Percentiles rank a stretch among this genome's conserved stretches.
These are phyloP conservation scores for Fraxinus platypoda DNA, from an alignment of 305 asterid genomes.

Conservation along the genomic window DNA sequence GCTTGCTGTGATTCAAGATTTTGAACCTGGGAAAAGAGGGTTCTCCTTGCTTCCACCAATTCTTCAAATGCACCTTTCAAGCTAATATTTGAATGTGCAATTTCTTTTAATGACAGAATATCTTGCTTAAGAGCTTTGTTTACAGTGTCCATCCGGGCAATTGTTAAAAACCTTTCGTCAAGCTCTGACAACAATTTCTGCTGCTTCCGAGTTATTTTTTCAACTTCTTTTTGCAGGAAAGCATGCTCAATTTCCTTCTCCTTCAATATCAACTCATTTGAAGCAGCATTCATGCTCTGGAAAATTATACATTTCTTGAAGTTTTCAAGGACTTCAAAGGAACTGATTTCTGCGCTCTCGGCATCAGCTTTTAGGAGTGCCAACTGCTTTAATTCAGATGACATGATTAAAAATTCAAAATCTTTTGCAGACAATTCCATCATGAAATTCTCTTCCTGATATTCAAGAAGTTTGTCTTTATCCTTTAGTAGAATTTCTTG, in stretches of 20 bases:
- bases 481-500: slow-evolving; percentile 64
- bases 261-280: slow-evolving; percentile 47
- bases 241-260: slow-evolving; percentile 50
- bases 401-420: slow-evolving; percentile 54
- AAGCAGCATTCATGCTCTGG: slow-evolving; percentile 55
- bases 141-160: slow-evolving; percentile 27
- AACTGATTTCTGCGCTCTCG: slow-evolving; percentile 33
- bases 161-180: slow-evolving; percentile 23
- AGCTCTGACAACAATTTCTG: slow-evolving; percentile 30
- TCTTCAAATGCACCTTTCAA: slow-evolving; percentile 35
- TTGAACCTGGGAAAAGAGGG: slow-evolving; percentile 37
- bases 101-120: slow-evolving; percentile 32
- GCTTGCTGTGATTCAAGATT: slow-evolving; percentile 40
- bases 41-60: slow-evolving; percentile 33
- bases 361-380: slow-evolving; percentile 38
- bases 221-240: slow-evolving; percentile 23
- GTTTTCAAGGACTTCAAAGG: slow-evolving; percentile 46
- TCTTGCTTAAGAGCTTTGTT: slow-evolving; percentile 41
- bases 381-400: slow-evolving; percentile 54
- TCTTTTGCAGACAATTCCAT: slow-evolving; percentile 59
- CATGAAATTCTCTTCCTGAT: slow-evolving; percentile 58
- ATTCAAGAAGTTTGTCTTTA: slow-evolving; percentile 47
- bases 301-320: slow-evolving; percentile 53
- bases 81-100: slow-evolving; percentile 26
- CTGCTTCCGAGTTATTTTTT: slow-evolving; percentile 31